These are phyloP conservation scores for Rostrohypoxylon terebratum DNA, from an alignment of 495 filamentous ascomycete genomes.

Conservation along the genomic window DNA sequence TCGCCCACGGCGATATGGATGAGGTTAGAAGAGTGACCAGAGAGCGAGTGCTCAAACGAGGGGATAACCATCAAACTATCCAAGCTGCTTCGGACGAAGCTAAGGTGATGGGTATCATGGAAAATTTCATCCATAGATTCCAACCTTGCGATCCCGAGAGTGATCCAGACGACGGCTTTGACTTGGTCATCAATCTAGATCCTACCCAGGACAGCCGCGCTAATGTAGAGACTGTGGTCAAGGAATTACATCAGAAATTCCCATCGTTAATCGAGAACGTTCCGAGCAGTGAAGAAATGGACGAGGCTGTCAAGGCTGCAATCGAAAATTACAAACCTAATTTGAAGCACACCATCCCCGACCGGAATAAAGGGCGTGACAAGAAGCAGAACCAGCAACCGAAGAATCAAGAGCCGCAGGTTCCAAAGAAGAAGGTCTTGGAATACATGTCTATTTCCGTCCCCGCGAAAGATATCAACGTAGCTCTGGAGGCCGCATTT, in stretches of 20 bases:
- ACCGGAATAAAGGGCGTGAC: constrained; percentile 55
- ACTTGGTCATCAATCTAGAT: constrained; percentile 86
- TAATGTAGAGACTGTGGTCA: constrained; percentile 86
- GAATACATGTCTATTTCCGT: constrained; percentile 87
- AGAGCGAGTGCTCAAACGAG: constrained; percentile 81
- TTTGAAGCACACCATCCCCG: constrained; percentile 76
- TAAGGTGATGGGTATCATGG: constrained; percentile 91
- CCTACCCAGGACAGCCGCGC: constrained; percentile 77
- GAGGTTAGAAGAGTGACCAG: constrained; percentile 79
- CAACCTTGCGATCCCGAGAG: constrained; percentile 73
- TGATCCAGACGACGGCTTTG: constrained; percentile 80
- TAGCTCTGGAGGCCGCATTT: constrained; percentile 77
- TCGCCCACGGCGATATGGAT: constrained; percentile 79
- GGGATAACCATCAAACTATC: constrained; percentile 98
- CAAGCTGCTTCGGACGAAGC: constrained; percentile 74
- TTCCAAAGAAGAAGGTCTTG: constrained; percentile 65
- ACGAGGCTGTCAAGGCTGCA: constrained; percentile 80
- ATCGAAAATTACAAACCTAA: constrained; percentile 82
- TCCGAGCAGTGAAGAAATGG: constrained; percentile 78
- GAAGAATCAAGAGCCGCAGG: constrained; percentile 47
- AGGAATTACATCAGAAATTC: constrained; percentile 73
- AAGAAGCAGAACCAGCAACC: constrained; percentile 56
- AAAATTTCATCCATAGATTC: constrained; percentile 89
- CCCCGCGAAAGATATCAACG: constrained; percentile 65
- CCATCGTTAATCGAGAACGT: constrained; percentile 79